A percentile compares a stretch with the other conserved stretches of the same genome.
These are phyloP conservation scores for Pichia pseudocactophila DNA, from an alignment of 805 yeast species.

Conservation along the genomic window DNA sequence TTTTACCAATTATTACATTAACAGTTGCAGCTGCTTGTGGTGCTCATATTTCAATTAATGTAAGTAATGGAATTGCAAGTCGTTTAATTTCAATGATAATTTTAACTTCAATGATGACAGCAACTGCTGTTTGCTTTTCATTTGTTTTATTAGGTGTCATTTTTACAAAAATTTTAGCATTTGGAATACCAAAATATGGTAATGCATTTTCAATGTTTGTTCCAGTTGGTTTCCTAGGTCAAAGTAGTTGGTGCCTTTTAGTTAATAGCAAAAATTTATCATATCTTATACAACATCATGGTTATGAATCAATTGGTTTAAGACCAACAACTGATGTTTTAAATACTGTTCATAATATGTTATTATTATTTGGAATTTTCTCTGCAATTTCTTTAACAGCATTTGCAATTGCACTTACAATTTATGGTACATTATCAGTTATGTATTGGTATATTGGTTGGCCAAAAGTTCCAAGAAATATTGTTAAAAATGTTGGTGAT, in stretches of 20 bases:
- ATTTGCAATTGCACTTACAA: constrained; percentile 32
- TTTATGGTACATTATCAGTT: constrained; percentile 15
- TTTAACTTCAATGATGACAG: constrained; percentile 53
- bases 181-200: constrained; percentile 49
- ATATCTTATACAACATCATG: constrained; percentile 7
- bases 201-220: constrained; percentile 59
- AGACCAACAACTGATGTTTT: background rate
- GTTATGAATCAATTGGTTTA: constrained; percentile 5
- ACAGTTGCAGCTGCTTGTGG: constrained; percentile 75
- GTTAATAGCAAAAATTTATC: constrained; percentile 16
- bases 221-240: constrained; percentile 81
- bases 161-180: constrained; percentile 48
- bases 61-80: constrained; percentile 16
- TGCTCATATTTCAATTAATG: constrained; percentile 37
- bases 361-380: constrained; percentile 12
- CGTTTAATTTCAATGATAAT: constrained; percentile 42
- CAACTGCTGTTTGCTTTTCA: constrained; percentile 42
- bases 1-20: constrained; percentile 72
- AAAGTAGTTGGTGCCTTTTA: constrained; percentile 65
- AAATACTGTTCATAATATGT: background rate
- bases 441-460: constrained; percentile 13
- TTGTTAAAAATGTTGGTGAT: background rate
- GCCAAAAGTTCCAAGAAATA: constrained; percentile 3
- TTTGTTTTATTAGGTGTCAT: constrained; percentile 44
- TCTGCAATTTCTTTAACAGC: constrained; percentile 23